Evolutionary conservation across 345 rosid genomes (phyloP).

Genomic region (Brassica cretica): DNA sequence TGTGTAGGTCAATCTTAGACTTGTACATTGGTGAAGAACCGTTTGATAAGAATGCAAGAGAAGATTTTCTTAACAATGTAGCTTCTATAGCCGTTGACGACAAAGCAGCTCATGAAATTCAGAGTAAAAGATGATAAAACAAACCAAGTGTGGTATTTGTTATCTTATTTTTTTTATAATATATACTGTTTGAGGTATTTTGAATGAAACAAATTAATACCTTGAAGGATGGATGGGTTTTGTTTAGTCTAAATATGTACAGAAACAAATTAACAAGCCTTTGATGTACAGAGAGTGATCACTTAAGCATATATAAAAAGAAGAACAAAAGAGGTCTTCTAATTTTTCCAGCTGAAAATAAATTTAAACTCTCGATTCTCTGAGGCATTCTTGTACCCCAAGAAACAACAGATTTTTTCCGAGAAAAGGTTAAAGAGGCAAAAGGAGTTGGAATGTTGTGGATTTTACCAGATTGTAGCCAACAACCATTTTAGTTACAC

Average conservation of each 20-base stretch:
- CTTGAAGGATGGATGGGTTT: not conserved
- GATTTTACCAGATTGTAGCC: slow-evolving; percentile 23
- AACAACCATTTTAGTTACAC: slow-evolving; percentile 8
- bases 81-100: slow-evolving; percentile 44
- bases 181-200: slow-evolving; percentile 19
- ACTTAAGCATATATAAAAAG: not conserved
- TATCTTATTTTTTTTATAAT: not conserved
- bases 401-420: not conserved
- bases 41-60: slow-evolving; percentile 70
- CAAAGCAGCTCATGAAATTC: not conserved
- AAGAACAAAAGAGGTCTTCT: not conserved
- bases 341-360: slow-evolving; percentile 1
- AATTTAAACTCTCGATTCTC: not conserved
- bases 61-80: slow-evolving; percentile 59
- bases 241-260: slow-evolving; percentile 29
- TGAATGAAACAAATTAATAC: slow-evolving; percentile 13
- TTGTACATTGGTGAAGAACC: slow-evolving; percentile 83
- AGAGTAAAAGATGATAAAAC: slow-evolving; percentile 15
- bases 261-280: not conserved
- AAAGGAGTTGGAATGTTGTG: not conserved
- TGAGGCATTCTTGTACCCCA: slow-evolving; percentile 17
- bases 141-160: slow-evolving; percentile 13
- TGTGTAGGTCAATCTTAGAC: slow-evolving; percentile 74
- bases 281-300: slow-evolving; percentile 27
- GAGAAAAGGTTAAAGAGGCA: not conserved